Conservation (phyloP, 805 yeast species). For the Pichia californica region DNA sequence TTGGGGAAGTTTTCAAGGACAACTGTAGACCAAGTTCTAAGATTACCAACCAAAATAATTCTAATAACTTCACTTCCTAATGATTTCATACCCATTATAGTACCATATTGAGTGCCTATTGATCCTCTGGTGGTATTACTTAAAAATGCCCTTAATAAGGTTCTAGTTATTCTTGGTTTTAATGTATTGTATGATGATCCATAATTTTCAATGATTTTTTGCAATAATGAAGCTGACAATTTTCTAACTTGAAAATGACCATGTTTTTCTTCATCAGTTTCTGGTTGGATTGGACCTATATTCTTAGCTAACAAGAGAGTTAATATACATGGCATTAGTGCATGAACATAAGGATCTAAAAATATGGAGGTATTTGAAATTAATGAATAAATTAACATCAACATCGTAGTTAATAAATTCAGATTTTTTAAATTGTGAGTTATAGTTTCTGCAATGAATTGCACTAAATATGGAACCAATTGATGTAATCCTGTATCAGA, state of each 20-base stretch:
- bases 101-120: constrained; percentile 87
- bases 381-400: constrained; percentile 82
- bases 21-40: constrained; percentile 69
- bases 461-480: constrained; percentile 91
- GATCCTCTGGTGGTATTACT: constrained; percentile 65
- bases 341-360: constrained; percentile 92
- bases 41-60: constrained; percentile 75
- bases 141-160: constrained; percentile 82
- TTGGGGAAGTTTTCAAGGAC: constrained; percentile 35
- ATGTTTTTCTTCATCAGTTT: constrained; percentile 18
- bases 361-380: constrained; percentile 79
- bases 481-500: constrained; percentile 97
- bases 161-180: constrained; percentile 90
- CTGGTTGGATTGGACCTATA: constrained; percentile 45
- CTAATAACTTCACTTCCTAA: constrained; percentile 86
- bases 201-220: constrained; percentile 69
- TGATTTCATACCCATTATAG: constrained; percentile 75
- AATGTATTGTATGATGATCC: constrained; percentile 84
- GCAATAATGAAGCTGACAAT: constrained; percentile 77
- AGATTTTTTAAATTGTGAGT: constrained; percentile 78
- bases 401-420: constrained; percentile 68
- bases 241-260: constrained; percentile 65
- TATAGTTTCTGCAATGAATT: constrained; percentile 91
- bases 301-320: constrained; percentile 85
- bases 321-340: constrained; percentile 92